These are phyloP conservation scores for Thymus mandschuricus DNA, from an alignment of 257 asterid genomes.

Conservation along the genomic window DNA sequence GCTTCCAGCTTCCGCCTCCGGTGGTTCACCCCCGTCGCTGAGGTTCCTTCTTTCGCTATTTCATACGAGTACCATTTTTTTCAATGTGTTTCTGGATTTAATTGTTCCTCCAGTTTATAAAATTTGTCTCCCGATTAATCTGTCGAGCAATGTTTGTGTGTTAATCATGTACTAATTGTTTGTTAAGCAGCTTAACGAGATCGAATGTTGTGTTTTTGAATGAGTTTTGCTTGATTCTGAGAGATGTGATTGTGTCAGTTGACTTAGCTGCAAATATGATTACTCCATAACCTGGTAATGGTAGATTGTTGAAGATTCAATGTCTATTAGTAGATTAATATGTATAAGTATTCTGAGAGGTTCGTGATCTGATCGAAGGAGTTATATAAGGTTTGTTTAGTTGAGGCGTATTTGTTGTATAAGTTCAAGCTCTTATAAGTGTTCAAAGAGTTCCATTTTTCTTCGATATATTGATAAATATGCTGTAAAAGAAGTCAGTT, in stretches of 20 bases:
- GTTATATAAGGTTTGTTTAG: no score
- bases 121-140: background rate
- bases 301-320: no score
- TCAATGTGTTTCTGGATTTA: no score
- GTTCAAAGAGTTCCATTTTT: background rate
- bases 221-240: background rate
- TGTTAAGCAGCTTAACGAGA: no score
- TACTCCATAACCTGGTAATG: no score
- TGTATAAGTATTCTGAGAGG: no score
- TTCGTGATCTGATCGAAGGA: no score
- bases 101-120: background rate
- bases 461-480: background rate
- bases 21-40: conserved; percentile 93
- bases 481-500: background rate
- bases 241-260: background rate
- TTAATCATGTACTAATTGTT: background rate
- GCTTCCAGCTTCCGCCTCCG: conserved; percentile 68
- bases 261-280: background rate
- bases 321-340: no score
- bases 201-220: background rate
- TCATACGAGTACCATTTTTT: no score
- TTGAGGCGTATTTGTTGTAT: no score
- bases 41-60: conserved; percentile 41
- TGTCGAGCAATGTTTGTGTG: background rate
- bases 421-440: background rate